A percentile compares a stretch with the other conserved stretches of the same genome.
Conservation (phyloP, 2,329 filamentous ascomycete species). For the Sclerotinia borealis region DNA sequence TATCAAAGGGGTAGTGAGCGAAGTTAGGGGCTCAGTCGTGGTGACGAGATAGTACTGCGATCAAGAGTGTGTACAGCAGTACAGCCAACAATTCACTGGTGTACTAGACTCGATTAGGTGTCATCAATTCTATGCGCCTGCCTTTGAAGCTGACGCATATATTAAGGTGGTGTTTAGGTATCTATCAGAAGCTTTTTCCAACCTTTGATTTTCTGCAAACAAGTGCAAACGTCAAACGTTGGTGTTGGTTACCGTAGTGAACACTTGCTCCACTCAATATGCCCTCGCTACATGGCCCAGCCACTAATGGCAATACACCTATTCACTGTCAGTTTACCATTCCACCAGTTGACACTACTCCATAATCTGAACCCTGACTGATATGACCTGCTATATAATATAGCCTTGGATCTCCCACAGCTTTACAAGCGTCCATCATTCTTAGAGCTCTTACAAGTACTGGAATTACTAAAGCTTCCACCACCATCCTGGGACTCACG, state of each 20-base stretch:
- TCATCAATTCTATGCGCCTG: background rate
- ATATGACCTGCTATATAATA: background rate
- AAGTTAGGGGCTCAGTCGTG: background rate
- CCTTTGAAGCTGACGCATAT: background rate
- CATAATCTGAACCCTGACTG: background rate
- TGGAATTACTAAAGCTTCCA: conserved; percentile 60
- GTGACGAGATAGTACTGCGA: background rate
- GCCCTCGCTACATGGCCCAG: background rate
- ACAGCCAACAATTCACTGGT: too few relatives aligned
- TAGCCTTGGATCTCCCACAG: conserved; percentile 73
- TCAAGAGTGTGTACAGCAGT: background rate
- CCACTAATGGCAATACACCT: background rate
- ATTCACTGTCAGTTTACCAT: conserved; percentile 7
- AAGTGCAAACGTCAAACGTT: background rate
- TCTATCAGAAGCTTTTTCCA: background rate
- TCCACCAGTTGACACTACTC: background rate
- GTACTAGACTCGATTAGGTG: background rate
- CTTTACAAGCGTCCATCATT: conserved; percentile 70
- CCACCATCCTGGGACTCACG: conserved; percentile 59
- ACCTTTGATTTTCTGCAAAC: background rate
- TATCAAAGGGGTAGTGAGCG: background rate
- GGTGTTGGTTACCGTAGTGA: background rate
- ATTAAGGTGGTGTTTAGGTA: background rate
- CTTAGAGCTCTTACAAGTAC: conserved; percentile 54
- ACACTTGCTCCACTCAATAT: background rate